Conservation (phyloP, 2,329 filamentous ascomycete species). For the Fusarium fracticaudum region DNA sequence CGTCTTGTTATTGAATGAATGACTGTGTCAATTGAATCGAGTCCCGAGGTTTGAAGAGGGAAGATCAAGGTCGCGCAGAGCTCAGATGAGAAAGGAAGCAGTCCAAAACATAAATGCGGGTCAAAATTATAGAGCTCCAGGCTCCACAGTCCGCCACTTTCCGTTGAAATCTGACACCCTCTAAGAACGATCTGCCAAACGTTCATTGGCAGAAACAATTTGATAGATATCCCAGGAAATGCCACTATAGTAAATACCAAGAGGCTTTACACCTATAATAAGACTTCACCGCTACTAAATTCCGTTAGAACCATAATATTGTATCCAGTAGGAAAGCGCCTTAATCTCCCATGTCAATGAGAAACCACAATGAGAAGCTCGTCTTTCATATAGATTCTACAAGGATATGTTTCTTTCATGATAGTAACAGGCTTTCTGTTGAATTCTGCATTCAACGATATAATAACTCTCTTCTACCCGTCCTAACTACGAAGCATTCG, state of each 20-base stretch:
- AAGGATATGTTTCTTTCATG: slow-evolving; percentile 20
- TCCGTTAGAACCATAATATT: not conserved
- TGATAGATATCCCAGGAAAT: slow-evolving; percentile 5
- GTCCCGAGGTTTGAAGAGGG: not conserved
- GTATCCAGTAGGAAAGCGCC: not conserved
- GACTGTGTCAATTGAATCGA: not conserved
- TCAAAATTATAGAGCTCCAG: slow-evolving; percentile 9
- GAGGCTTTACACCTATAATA: slow-evolving; percentile 4
- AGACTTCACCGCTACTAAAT: not conserved
- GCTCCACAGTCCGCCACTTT: slow-evolving; percentile 15
- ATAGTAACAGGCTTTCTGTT: slow-evolving; percentile 1
- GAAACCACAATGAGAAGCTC: slow-evolving; percentile 4
- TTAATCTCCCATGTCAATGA: not conserved
- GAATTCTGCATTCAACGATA: slow-evolving; percentile 21
- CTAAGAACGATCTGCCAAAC: not conserved
- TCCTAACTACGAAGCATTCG: slow-evolving; percentile 16
- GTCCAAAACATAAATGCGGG: slow-evolving; percentile 27
- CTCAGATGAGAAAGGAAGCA: slow-evolving; percentile 19
- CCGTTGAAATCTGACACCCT: not conserved
- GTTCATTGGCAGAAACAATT: not conserved
- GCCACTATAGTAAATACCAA: not conserved
- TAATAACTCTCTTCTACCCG: slow-evolving; percentile 19
- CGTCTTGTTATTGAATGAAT: not conserved
- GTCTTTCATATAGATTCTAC: slow-evolving; percentile 15
- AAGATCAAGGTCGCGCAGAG: slow-evolving; percentile 8